Base-by-base conservation (phyloP, 805 yeast species). In the Candida sonorensis region DNA sequence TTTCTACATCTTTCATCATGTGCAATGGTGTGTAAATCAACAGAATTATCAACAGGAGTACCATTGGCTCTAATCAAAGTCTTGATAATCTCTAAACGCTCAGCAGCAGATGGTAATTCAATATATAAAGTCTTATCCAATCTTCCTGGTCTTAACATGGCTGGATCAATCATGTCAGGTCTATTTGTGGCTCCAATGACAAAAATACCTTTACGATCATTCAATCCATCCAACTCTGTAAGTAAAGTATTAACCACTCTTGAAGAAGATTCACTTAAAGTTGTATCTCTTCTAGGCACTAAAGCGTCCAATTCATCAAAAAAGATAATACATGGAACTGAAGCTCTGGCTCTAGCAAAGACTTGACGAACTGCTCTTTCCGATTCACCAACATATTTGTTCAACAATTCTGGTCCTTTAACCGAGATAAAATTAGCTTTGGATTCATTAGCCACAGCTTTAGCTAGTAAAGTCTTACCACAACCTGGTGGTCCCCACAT, bases 401-500 rank as follows among this genome's bases (percentile, higher is more conserved):
- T 90, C 51, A 90, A 81, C 21, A 90, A 75, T 56, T 90, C 98
- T 0, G 98, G 98, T 1, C 98, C 98, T 41, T 94, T 81, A 20
- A 92, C 87, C 9, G 95, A 83, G 23, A 92, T 92, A 58, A 92
- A 92, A 54, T 92, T 92, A 10, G 97, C 97, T 33, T 94, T 72
- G 0, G 96, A 86, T 58, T 92, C 97, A 54, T 90, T 90, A 9
- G 98, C 98, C 3, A 92, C 97, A 2, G 98, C 98, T 51, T 92
- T 92, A 1, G 97, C 97, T 18, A 92, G 65, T 30, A 92, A 66
- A 0, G 98, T 92, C 54, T 92, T 92, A 69, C 98, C 98, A 63
- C 97, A 92, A 23, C 98, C 98, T 3, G 98, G 98, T 2, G 98
- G 98, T 0, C 98, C 98, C 98, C 98, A 92, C 67, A 92, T 72